phyloP scores from a whole-genome alignment of 306 rosid genomes.

The Comarum palustre region DNA sequence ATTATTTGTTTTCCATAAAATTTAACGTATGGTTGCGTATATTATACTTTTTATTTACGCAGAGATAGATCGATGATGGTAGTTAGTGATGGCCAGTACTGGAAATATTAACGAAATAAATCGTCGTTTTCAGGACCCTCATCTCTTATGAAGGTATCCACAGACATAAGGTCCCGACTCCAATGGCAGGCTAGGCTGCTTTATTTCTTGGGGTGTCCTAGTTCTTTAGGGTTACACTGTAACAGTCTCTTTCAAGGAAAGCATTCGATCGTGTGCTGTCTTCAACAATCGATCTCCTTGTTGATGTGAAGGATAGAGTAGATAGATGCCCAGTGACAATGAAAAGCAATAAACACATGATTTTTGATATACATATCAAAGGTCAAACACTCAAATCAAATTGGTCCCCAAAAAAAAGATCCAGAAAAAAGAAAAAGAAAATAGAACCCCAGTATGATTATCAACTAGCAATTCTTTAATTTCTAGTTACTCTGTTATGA shows the following conservation, averaged over 20 bases:
- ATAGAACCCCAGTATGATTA: too few species aligned
- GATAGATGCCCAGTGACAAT: neutral
- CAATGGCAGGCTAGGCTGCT: neutral
- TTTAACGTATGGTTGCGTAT: neutral
- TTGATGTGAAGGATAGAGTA: neutral
- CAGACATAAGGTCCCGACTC: neutral
- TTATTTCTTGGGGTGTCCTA: neutral
- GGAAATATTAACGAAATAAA: neutral
- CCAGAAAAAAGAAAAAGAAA: too few species aligned
- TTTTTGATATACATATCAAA: neutral
- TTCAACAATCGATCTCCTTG: neutral
- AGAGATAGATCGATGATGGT: constrained; percentile 1
- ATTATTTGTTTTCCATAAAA: neutral
- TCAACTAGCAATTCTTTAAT: neutral
- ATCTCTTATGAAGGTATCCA: neutral
- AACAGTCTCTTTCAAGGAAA: constrained; percentile 9
- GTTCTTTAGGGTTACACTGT: neutral
- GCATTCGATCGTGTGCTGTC: neutral
- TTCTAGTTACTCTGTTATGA: neutral
- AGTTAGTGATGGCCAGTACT: neutral
- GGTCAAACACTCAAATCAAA: neutral
- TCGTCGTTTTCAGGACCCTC: neutral
- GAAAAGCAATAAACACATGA: neutral
- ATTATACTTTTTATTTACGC: neutral
- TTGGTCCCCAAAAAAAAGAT: neutral